Percentiles rank a stretch among this genome's conserved stretches.
Evolutionary conservation across 2,329 filamentous ascomycete genomes (phyloP).

Genomic region (Cephalotrichum gorgonifer): DNA sequence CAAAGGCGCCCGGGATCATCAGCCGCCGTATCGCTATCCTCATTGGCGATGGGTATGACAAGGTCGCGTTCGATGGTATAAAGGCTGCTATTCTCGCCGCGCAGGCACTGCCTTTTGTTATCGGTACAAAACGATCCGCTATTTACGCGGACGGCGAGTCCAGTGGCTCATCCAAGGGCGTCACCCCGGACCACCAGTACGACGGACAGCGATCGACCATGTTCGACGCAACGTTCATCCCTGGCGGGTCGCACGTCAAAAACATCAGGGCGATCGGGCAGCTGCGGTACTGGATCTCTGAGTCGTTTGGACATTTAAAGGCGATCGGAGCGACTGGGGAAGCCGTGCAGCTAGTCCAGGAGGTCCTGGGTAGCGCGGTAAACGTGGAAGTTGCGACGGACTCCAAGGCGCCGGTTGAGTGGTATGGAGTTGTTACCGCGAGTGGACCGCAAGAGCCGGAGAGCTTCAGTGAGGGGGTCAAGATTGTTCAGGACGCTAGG

Average conservation of each 20-base stretch:
- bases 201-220: constrained; percentile 71
- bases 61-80: constrained; percentile 52
- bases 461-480: constrained; percentile 49
- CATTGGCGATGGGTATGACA: constrained; percentile 68
- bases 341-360: constrained; percentile 51
- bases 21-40: constrained; percentile 65
- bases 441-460: constrained; percentile 41
- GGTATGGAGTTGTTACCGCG: constrained; percentile 65
- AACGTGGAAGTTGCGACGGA: constrained; percentile 20
- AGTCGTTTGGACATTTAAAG: constrained; percentile 76
- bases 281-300: constrained; percentile 65
- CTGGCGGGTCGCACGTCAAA: constrained; percentile 56
- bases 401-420: constrained; percentile 40
- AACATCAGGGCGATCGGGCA: constrained; percentile 60
- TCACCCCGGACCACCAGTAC: constrained; percentile 66
- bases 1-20: constrained; percentile 54
- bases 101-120: constrained; percentile 60
- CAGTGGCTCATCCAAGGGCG: constrained; percentile 37
- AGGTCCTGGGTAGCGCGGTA: constrained; percentile 36
- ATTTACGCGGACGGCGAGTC: constrained; percentile 53
- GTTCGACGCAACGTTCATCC: constrained; percentile 72
- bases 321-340: constrained; percentile 67
- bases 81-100: constrained; percentile 51
- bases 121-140: constrained; percentile 55
- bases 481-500: constrained; percentile 55